Evolutionary conservation across 805 yeast species (phyloP).

Genomic region (Candida patagonica): DNA sequence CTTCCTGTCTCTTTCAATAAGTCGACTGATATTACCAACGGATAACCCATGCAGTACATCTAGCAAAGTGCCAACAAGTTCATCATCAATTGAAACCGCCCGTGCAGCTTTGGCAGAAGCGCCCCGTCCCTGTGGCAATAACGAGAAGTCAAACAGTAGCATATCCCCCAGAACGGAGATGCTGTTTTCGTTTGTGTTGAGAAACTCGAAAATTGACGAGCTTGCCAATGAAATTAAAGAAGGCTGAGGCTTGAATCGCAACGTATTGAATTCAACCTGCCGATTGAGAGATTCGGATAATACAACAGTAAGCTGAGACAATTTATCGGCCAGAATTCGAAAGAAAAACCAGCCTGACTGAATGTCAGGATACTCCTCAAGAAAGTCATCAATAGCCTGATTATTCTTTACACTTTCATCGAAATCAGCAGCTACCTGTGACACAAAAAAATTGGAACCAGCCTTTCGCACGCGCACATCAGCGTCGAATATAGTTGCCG

Average conservation of each 20-base stretch:
- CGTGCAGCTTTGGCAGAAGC: neutral
- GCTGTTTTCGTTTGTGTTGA: neutral
- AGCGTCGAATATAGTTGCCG: slow-evolving; percentile 33
- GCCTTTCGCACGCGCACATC: slow-evolving; percentile 34
- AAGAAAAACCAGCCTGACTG: slow-evolving; percentile 13
- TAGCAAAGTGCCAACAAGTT: slow-evolving; percentile 7
- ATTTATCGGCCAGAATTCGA: too few species aligned
- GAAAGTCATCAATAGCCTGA: slow-evolving; percentile 5
- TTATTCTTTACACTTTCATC: slow-evolving; percentile 3
- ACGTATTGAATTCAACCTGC: neutral
- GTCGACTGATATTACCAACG: slow-evolving; percentile 2
- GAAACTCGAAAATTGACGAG: neutral
- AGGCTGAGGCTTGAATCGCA: neutral
- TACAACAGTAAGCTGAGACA: too few species aligned
- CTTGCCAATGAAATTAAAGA: neutral
- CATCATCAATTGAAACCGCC: neutral
- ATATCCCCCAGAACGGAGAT: slow-evolving; percentile 22
- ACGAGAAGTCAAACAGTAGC: slow-evolving; percentile 30
- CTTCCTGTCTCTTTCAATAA: neutral
- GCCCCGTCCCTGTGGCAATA: slow-evolving; percentile 3
- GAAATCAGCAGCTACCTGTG: slow-evolving; percentile 1
- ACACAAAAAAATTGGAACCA: slow-evolving; percentile 40
- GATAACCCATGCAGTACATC: slow-evolving; percentile 23
- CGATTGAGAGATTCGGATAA: neutral
- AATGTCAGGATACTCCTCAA: slow-evolving; percentile 9